Percentiles rank a stretch among this genome's conserved stretches.
Evolutionary conservation across 1,284 basidiomycete genomes (phyloP).

Genomic region (Moniliophthora roreri): DNA sequence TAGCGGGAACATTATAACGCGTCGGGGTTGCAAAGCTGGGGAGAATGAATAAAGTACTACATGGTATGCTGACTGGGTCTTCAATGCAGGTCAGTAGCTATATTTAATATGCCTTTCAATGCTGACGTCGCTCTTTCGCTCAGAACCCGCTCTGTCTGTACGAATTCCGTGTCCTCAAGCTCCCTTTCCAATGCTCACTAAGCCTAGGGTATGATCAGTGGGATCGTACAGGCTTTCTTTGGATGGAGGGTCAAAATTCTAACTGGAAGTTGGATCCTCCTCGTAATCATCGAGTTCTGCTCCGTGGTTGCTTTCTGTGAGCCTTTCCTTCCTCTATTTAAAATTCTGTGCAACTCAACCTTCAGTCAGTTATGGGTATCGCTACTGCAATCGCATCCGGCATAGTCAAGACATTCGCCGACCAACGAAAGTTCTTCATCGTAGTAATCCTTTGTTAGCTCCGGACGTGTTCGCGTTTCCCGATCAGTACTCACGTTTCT

Average conservation of each 20-base stretch:
- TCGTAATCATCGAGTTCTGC: not conserved
- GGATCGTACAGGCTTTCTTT: constrained; percentile 11
- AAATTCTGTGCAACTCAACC: not conserved
- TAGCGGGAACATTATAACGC: no score
- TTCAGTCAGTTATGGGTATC: constrained; percentile 27
- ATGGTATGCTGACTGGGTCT: no score
- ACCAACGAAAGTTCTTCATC: constrained; percentile 27
- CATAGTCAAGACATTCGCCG: constrained; percentile 22
- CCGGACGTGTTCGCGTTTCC: not conserved
- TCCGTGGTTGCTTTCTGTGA: constrained; percentile 1
- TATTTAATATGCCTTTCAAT: no score
- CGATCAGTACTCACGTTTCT: not conserved
- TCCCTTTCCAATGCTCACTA: not conserved
- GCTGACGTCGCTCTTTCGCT: not conserved
- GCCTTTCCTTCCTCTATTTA: not conserved
- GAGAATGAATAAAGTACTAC: no score
- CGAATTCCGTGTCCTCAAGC: not conserved
- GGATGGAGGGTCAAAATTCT: constrained; percentile 8
- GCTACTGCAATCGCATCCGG: constrained; percentile 26
- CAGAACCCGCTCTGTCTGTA: not conserved
- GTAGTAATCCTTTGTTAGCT: constrained; percentile 24
- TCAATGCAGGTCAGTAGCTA: not conserved
- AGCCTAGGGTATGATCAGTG: constrained; percentile 11
- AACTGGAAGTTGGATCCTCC: not conserved
- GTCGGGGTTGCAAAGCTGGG: no score